phyloP scores from a whole-genome alignment of 352 stramenopile species.

The Pythium guiyangense region DNA sequence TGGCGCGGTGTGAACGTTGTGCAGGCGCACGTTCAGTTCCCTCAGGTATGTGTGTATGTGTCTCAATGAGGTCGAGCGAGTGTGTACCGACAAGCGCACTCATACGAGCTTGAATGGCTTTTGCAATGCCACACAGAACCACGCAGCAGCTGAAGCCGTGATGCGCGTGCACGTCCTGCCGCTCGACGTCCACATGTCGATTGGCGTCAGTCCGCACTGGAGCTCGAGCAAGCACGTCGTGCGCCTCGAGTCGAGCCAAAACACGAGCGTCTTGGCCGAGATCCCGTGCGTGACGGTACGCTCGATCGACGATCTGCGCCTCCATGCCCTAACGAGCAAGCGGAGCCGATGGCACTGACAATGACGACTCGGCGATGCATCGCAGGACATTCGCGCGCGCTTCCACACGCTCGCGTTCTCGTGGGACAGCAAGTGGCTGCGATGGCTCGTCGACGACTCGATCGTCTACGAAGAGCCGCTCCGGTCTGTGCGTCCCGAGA shows the following conservation, averaged over 20 bases:
- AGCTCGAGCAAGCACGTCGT: slow-evolving; percentile 8
- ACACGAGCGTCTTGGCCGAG: slow-evolving; percentile 25
- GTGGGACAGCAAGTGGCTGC: slow-evolving; percentile 50
- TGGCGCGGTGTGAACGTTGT: slow-evolving; percentile 10
- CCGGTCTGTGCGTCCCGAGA: background rate
- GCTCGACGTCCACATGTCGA: slow-evolving; percentile 20
- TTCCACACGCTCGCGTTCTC: slow-evolving; percentile 34
- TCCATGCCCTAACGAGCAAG: background rate
- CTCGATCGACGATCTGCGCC: background rate
- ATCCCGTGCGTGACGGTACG: slow-evolving; percentile 35
- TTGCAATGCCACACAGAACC: background rate
- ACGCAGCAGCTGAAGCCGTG: slow-evolving; percentile 13
- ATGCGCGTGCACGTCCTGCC: slow-evolving; percentile 22
- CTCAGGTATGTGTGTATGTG: slow-evolving; percentile 3
- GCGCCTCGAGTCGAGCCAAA: slow-evolving; percentile 26
- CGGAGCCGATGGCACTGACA: background rate
- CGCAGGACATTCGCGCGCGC: slow-evolving; percentile 22
- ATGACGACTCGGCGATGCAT: background rate
- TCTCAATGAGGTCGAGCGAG: background rate
- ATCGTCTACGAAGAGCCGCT: slow-evolving; percentile 46
- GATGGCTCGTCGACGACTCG: slow-evolving; percentile 50
- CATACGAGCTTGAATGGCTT: too few species aligned
- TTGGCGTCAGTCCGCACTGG: slow-evolving; percentile 14
- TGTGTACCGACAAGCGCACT: background rate
- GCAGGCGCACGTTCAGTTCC: slow-evolving; percentile 7